phyloP scores from a whole-genome alignment of 2,329 filamentous ascomycete genomes.

The Triangularia setosa region DNA sequence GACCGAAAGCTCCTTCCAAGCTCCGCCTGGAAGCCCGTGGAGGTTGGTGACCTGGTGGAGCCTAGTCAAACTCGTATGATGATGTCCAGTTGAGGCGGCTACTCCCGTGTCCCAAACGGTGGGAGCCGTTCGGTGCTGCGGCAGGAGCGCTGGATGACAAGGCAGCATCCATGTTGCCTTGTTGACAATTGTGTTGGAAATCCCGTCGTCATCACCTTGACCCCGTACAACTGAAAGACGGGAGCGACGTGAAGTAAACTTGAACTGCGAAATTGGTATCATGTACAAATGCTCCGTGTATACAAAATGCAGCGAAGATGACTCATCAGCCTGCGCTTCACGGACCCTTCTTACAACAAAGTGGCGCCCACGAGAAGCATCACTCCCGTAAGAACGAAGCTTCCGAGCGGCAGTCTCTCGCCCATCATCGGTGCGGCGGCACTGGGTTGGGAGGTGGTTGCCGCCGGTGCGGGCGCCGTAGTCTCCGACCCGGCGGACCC shows the following conservation, averaged over 20 bases:
- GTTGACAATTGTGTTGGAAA: too few relatives aligned
- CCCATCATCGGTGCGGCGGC: slow-evolving; percentile 9
- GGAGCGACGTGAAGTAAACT: neutral
- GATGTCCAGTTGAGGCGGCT: neutral
- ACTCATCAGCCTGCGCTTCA: neutral
- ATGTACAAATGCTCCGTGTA: neutral
- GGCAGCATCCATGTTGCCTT: too few relatives aligned
- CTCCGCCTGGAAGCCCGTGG: neutral
- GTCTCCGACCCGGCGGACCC: neutral
- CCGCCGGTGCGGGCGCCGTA: neutral
- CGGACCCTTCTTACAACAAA: neutral
- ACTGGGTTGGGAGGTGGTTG: slow-evolving; percentile 3
- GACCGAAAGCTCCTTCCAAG: neutral
- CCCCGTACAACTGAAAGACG: too few relatives aligned
- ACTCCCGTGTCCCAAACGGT: too few relatives aligned
- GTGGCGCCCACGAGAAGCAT: slow-evolving; percentile 15
- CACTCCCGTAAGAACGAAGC: slow-evolving; percentile 5
- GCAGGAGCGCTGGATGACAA: neutral
- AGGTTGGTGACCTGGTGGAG: neutral
- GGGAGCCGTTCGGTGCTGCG: neutral
- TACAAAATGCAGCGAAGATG: neutral
- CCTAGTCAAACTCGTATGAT: neutral
- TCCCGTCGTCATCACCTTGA: too few relatives aligned
- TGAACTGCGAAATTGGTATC: neutral
- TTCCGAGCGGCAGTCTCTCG: slow-evolving; percentile 11